These are phyloP conservation scores for Glycine latifolia DNA, from an alignment of 306 rosid genomes.

Conservation along the genomic window DNA sequence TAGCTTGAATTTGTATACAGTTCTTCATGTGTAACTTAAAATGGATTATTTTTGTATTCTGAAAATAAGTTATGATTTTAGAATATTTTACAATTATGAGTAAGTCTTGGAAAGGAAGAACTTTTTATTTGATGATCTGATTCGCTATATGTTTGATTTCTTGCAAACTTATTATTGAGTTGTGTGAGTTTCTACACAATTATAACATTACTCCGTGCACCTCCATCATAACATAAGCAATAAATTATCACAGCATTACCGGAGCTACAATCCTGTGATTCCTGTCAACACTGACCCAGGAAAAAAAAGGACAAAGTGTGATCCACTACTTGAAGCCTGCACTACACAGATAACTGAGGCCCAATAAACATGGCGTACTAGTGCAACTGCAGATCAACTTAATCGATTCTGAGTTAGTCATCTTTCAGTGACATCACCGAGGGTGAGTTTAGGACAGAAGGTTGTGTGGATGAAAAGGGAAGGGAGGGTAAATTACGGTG, in stretches of 20 bases:
- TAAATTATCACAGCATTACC: not conserved
- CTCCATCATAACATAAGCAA: not conserved
- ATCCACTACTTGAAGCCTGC: conserved; percentile 11
- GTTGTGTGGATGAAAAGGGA: not conserved
- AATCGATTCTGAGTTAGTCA: not conserved
- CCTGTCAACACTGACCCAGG: not conserved
- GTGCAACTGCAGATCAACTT: not conserved
- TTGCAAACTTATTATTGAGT: conserved; percentile 18
- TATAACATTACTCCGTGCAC: not conserved
- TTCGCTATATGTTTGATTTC: not conserved
- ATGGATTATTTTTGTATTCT: not conserved
- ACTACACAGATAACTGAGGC: not conserved
- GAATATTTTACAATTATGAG: not conserved
- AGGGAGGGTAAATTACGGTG: not conserved
- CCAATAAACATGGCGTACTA: not conserved
- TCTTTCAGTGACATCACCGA: not conserved
- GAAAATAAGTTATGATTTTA: not conserved
- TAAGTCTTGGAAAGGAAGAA: not conserved
- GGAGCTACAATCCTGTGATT: not conserved
- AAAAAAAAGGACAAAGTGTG: not conserved
- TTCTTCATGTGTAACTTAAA: not conserved
- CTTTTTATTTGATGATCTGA: not conserved
- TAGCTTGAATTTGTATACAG: too few species aligned
- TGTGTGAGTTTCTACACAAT: conserved; percentile 8
- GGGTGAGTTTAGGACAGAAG: not conserved